Conservation (phyloP, 2,329 filamentous ascomycete species). For the Paracoccidioides brasiliensis region DNA sequence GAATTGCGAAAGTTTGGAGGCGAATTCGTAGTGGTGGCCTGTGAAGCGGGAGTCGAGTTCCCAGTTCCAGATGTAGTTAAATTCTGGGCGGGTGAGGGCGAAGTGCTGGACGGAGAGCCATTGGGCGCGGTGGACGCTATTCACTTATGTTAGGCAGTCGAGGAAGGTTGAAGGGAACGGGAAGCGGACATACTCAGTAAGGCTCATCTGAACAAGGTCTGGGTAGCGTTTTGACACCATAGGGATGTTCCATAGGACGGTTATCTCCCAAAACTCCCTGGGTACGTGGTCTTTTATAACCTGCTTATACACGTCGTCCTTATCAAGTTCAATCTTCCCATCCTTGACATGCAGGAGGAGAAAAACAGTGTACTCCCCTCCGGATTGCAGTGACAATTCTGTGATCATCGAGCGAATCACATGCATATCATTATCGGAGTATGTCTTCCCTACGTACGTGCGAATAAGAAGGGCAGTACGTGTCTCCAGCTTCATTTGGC, state of each 20-base stretch:
- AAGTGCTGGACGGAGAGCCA: constrained; percentile 67
- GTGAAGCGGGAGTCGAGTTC: constrained; percentile 71
- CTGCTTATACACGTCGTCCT: constrained; percentile 49
- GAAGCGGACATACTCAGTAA: constrained; percentile 35
- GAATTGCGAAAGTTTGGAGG: constrained; percentile 49
- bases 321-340: constrained; percentile 61
- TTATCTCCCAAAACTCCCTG: constrained; percentile 55
- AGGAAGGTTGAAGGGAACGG: constrained; percentile 11
- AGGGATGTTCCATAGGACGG: constrained; percentile 58
- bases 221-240: constrained; percentile 33
- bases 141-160: constrained; percentile 14
- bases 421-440: constrained; percentile 66
- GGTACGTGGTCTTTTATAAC: constrained; percentile 53
- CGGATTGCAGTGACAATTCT: constrained; percentile 66
- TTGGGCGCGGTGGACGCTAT: constrained; percentile 46
- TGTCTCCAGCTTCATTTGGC: constrained; percentile 25
- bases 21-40: constrained; percentile 69
- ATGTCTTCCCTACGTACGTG: constrained; percentile 68
- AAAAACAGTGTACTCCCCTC: constrained; percentile 76
- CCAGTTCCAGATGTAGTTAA: constrained; percentile 78
- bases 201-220: constrained; percentile 24
- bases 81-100: constrained; percentile 61
- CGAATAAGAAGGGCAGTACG: constrained; percentile 71
- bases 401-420: constrained; percentile 73
- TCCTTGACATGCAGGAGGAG: constrained; percentile 78